These are phyloP conservation scores for Trichophyton simii DNA, from an alignment of 2,329 filamentous ascomycete genomes.

Conservation along the genomic window DNA sequence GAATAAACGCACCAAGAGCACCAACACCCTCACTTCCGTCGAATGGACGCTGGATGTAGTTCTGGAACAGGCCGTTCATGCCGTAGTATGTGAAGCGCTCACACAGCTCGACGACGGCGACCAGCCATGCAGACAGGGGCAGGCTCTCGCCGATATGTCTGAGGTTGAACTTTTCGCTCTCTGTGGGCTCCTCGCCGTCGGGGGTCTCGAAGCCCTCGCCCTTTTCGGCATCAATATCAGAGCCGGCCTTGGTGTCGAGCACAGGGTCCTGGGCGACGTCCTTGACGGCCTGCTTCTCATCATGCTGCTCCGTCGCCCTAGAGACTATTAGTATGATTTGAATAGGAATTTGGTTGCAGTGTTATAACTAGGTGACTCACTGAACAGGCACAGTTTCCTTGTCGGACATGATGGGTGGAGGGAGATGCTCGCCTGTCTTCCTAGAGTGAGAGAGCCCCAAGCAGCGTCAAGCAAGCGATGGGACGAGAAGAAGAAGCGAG, in stretches of 20 bases:
- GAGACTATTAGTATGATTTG: not conserved
- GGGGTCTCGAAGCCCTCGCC: conserved; percentile 17
- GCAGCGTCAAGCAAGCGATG: not conserved
- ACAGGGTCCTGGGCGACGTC: conserved; percentile 1
- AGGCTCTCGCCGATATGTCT: conserved; percentile 44
- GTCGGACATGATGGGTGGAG: conserved; percentile 5
- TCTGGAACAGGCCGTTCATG: conserved; percentile 43
- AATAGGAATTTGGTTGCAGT: no score
- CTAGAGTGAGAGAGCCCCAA: not conserved
- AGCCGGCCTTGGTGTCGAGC: conserved; percentile 1
- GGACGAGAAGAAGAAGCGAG: not conserved
- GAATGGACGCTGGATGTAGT: conserved; percentile 38
- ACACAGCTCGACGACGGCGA: conserved; percentile 44
- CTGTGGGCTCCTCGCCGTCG: conserved; percentile 43
- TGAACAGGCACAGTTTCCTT: conserved; percentile 9
- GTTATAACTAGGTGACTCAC: not conserved
- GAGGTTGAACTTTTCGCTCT: conserved; percentile 39
- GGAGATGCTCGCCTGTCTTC: not conserved
- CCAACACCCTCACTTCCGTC: conserved; percentile 29
- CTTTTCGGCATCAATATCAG: conserved; percentile 1
- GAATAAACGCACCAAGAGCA: conserved; percentile 26
- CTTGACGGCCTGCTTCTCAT: conserved; percentile 4
- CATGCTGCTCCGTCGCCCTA: not conserved
- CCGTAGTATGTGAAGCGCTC: conserved; percentile 51
- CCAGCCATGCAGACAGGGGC: conserved; percentile 44